A percentile compares a stretch with the other conserved stretches of the same genome.
Conservation (phyloP, 768 basidiomycete species). For the Suillus tomentosus region DNA sequence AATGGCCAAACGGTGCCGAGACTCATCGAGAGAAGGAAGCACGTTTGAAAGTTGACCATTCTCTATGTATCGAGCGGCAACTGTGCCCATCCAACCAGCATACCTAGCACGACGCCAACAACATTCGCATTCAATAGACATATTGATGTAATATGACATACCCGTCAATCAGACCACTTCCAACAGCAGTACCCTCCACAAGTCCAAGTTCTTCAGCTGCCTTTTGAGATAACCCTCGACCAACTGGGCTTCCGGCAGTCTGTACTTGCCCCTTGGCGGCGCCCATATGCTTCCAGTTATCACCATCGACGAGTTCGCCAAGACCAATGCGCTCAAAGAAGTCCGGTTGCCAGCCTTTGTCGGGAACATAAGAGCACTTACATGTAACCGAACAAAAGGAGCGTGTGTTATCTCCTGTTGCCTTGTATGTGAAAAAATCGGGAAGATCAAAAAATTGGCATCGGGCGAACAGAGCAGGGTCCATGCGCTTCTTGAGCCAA, state of each 20-base stretch:
- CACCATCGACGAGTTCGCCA: constrained; percentile 62
- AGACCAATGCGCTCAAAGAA: constrained; percentile 90
- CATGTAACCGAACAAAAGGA: constrained; percentile 94
- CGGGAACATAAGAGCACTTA: constrained; percentile 92
- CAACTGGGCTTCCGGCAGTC: constrained; percentile 85
- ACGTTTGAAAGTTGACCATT: constrained; percentile 51
- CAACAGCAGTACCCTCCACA: constrained; percentile 84
- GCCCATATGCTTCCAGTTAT: constrained; percentile 73
- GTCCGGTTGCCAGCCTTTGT: constrained; percentile 83
- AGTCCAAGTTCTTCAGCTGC: constrained; percentile 89
- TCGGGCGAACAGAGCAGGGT: constrained; percentile 60
- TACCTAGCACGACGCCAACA: constrained; percentile 47
- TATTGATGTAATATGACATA: constrained; percentile 36
- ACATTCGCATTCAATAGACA: constrained; percentile 1
- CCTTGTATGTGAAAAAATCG: constrained; percentile 94
- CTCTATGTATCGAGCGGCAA: constrained; percentile 73
- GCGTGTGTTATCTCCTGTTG: constrained; percentile 69
- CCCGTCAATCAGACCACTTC: constrained; percentile 96
- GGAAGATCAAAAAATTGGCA: constrained; percentile 91
- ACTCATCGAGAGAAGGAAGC: constrained; percentile 71
- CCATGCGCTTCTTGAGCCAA: constrained; percentile 94
- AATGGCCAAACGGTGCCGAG: constrained; percentile 80
- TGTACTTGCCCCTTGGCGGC: constrained; percentile 63
- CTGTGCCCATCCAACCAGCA: constrained; percentile 96
- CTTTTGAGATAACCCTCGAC: constrained; percentile 71